Base-by-base conservation (phyloP, 2,329 filamentous ascomycete species). In the Onygenales sp. region DNA sequence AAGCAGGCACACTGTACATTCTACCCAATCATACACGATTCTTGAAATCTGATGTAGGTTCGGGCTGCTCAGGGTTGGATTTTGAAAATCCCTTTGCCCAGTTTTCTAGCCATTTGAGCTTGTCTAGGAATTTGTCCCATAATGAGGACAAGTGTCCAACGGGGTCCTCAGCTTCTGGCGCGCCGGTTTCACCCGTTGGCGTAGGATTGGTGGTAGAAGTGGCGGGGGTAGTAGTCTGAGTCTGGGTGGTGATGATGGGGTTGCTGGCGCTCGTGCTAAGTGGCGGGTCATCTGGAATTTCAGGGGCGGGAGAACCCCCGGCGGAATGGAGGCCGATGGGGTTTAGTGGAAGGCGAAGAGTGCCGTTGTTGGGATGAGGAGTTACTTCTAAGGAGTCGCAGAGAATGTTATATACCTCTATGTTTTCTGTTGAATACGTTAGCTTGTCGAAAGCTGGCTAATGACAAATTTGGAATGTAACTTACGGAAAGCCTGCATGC, bases 341-440 rank as follows among this genome's bases (percentile, higher is more conserved):
- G 48, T 69, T 66, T 43, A 77, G 56, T n/a, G 74, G 74, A 5
- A 77, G 69, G 47, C 69, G 70, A 27, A 96, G 72, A 0, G 90
- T 95, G 49, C 92, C 92, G 64, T 97, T 97, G 67, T 95, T 96
- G 1, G 87, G 81, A 52, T 78, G 78, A 0, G 90, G 87, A 4
- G 69, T 68, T 54, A 97, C 74, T 10, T 85, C 84, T 31, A 97
- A 72, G 0, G 88, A 91, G 70, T 96, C 91, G 67, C 92, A 96
- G 44, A 97, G 72, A 57, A 97, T 88, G 64, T 95, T 95, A 72
- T 97, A 97, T 7, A 97, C 87, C 63, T 96, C 87, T 55, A 83
- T 91, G 59, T 97, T 97, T 80, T 96, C 87, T 92, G 61, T 27
- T 17, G 3, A 33, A 62, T 51, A 58, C 55, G 17, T 27, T 32